Base-by-base conservation (phyloP, 441 rosid genomes). In the Adansonia grandidieri region DNA sequence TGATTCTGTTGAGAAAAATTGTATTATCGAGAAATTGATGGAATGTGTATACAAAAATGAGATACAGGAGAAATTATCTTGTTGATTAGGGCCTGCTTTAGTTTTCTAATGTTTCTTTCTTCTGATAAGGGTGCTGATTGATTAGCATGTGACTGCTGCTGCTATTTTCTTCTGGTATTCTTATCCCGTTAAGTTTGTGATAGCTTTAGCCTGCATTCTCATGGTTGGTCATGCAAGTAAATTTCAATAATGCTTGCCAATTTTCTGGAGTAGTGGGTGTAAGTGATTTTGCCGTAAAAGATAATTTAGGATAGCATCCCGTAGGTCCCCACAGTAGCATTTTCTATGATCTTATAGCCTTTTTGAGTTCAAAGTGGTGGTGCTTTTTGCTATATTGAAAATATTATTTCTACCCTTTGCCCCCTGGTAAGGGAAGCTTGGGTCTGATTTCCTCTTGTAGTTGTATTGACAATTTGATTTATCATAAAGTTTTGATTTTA, bases 181-280 rank as follows among this genome's bases (percentile, higher is more conserved):
- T 50, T 7, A 3, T 50, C 14, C 40, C 4, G 8, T 50, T 24
- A 6, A 48, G 10, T 17, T 50, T 48, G 37, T 32, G 37, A 48
- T 69, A 7, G 58, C 14, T 70, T 50, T 24, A 48, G 20, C 74
- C 45, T 50, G 20, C 20, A 50, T 48, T 50, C 74, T 50, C 13
- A 70, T 70, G 58, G 37, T 32, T 70, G 44, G 60, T 70, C 3
- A 70, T 70, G 19, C 44, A 24, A 70, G 20, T 6, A 71, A 71
- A 28, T 28, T 71, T 45, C 14, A 1, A 24, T 24, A 28, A 71
- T 45, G 15, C 28, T 28, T 51, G 53, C 0, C 13, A 8, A 24
- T 15, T 28, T 71, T 28, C 28, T 24, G 51, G 57, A 6, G 54
- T 70, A 71, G 22, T 71, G 19, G 61, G n/a, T 50, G 40, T 19